These are phyloP conservation scores for Amesomyces nigricolor DNA, from an alignment of 2,329 filamentous ascomycete species.

Conservation along the genomic window DNA sequence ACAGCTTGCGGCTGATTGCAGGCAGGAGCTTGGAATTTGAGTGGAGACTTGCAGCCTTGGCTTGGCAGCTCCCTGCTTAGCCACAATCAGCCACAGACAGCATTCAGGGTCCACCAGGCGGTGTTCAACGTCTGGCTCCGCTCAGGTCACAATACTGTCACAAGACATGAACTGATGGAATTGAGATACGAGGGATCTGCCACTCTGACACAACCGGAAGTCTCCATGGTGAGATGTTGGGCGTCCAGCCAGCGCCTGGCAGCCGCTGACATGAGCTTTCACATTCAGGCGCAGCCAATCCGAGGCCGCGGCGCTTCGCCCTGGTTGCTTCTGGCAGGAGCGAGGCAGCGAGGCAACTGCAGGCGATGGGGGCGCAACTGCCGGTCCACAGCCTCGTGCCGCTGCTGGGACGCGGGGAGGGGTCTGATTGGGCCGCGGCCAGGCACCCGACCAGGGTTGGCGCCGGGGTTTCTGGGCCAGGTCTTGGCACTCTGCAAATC, in stretches of 20 bases:
- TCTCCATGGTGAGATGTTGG: too few species aligned
- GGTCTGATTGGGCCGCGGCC: slow-evolving; percentile 13
- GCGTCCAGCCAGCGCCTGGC: not conserved
- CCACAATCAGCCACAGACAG: not conserved
- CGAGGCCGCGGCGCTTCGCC: slow-evolving; percentile 2
- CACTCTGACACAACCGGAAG: too few species aligned
- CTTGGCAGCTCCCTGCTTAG: not conserved
- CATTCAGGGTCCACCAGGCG: not conserved
- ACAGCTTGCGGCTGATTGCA: not conserved
- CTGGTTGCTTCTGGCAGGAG: not conserved
- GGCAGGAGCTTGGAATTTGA: not conserved
- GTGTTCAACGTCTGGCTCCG: not conserved
- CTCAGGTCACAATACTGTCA: not conserved
- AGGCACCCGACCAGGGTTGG: slow-evolving; percentile 6
- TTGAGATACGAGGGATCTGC: not conserved
- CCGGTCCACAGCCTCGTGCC: slow-evolving; percentile 9
- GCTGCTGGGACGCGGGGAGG: slow-evolving; percentile 44
- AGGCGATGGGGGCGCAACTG: not conserved
- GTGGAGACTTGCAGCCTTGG: not conserved
- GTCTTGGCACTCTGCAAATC: slow-evolving; percentile 18
- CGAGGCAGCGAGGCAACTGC: not conserved
- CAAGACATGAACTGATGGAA: not conserved
- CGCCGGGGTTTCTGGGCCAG: not conserved
- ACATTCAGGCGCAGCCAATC: slow-evolving; percentile 9
- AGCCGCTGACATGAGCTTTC: not conserved